These are phyloP conservation scores for Vickermania spadyakhi DNA, from an alignment of 208 protist species.

Conservation along the genomic window DNA sequence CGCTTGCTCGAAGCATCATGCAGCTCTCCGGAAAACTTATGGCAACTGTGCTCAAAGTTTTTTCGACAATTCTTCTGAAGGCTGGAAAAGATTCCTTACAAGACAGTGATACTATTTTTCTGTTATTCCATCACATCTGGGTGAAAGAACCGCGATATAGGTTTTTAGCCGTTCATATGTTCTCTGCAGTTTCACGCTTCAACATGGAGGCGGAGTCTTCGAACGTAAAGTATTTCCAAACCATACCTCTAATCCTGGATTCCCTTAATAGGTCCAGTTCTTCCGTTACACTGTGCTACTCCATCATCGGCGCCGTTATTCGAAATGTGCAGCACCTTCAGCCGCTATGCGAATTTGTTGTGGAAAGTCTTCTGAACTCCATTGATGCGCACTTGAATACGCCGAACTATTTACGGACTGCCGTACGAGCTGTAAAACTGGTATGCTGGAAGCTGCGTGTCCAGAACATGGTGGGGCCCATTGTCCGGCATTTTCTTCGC, in stretches of 20 bases:
- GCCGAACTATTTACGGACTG: constrained; percentile 35
- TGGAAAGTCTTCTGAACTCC: constrained; percentile 48
- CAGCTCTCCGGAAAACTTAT: constrained; percentile 35
- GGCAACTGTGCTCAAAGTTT: constrained; percentile 56
- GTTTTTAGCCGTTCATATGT: constrained; percentile 68
- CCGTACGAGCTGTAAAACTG: constrained; percentile 46
- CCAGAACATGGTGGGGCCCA: constrained; percentile 63
- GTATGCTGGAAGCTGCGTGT: constrained; percentile 58
- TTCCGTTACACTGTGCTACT: constrained; percentile 44
- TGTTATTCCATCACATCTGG: constrained; percentile 64
- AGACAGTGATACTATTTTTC: constrained; percentile 32
- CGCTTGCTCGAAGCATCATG: constrained; percentile 42
- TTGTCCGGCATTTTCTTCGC: constrained; percentile 61
- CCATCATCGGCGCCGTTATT: constrained; percentile 70
- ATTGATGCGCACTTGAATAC: constrained; percentile 19
- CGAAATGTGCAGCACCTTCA: constrained; percentile 52
- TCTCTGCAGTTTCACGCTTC: constrained; percentile 52
- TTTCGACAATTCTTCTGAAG: constrained; percentile 58
- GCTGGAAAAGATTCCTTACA: constrained; percentile 34
- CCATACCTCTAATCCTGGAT: constrained; percentile 67
- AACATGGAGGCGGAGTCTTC: constrained; percentile 31
- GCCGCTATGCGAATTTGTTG: constrained; percentile 36
- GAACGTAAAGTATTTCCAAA: constrained; percentile 26
- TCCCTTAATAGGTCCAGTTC: constrained; percentile 44
- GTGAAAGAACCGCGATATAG: constrained; percentile 38